A percentile compares a stretch with the other conserved stretches of the same genome.
Evolutionary conservation across 2,329 filamentous ascomycete genomes (phyloP).

Genomic region (Exophiala dermatitidis): DNA sequence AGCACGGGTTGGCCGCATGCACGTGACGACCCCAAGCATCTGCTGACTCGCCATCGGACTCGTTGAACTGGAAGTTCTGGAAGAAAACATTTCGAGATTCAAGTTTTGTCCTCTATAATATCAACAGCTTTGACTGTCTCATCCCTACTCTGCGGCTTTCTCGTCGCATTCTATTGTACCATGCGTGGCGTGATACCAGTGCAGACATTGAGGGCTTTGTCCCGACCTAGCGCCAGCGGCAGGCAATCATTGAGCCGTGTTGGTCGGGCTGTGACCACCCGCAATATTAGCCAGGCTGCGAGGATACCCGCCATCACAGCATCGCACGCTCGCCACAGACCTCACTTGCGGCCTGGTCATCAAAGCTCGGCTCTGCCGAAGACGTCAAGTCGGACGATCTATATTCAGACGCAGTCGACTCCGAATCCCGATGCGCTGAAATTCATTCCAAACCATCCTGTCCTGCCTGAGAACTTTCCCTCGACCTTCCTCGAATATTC

Average conservation of each 20-base stretch:
- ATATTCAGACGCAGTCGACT: constrained; percentile 93
- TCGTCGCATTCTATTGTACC: not conserved
- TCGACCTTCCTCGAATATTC: constrained; percentile 87
- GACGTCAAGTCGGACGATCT: constrained; percentile 63
- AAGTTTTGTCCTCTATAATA: not conserved
- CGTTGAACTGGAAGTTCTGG: not conserved
- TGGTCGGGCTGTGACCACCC: constrained; percentile 7
- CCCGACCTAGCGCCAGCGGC: not conserved
- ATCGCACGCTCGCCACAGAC: constrained; percentile 42
- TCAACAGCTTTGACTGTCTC: not conserved
- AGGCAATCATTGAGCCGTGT: constrained; percentile 2
- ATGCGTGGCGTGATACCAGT: constrained; percentile 12
- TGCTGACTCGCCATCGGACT: not conserved
- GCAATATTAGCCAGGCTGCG: constrained; percentile 33
- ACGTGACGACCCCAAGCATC: not conserved
- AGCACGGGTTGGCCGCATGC: not conserved
- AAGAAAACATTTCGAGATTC: not conserved
- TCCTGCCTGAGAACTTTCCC: constrained; percentile 67
- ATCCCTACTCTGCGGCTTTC: not conserved
- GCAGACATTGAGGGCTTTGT: constrained; percentile 4
- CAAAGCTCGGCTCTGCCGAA: constrained; percentile 32
- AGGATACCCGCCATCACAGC: constrained; percentile 43
- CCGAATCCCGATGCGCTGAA: constrained; percentile 93
- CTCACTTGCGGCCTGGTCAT: constrained; percentile 39
- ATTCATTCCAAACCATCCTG: constrained; percentile 82